Evolutionary conservation across 352 stramenopile species (phyloP), one percentile per base, ranked within the genome.

Genomic region (Phytophthora pseudosyringae): DNA sequence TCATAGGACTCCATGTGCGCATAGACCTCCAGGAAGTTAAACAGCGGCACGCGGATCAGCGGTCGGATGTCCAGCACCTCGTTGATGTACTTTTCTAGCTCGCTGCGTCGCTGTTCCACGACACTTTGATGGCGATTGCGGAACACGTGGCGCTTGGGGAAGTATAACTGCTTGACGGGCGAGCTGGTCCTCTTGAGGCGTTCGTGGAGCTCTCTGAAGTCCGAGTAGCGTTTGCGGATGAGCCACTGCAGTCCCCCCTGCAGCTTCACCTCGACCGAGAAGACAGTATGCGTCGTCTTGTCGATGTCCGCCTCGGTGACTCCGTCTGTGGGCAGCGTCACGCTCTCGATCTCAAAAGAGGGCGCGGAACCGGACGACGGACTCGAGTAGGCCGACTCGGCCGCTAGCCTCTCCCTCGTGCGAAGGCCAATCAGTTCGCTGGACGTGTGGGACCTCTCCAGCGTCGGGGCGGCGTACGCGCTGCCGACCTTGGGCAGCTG

Each of bases 71-170:
- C 83, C 26, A 96, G 61, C 45, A 93, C 83, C 46, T 94, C 85
- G 60, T 95, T 94, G 52, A 96, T 90, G 64, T 96, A 96, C 64
- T 93, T 91, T 53, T 95, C 88, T 43, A 96, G 58, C 57, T 95
- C 88, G 57, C 75, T 90, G 11, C 88, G 81, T 12, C 88, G 76
- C 70, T 95, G 86, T 38, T 96, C 85, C 49, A 96, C 89, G n/a
- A 94, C 88, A 40, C 80, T 89, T 59, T 91, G 79, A 54, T 93
- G 79, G 43, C 87, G 86, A 69, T 89, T 93, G 49, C 86, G 85
- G 53, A 96, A 96, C 39, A 94, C 79, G 45, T 95, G 86, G 15
- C 86, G 84, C 71, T 96, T 96, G 4, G 88, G 88, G 48, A 96
- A 96, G 32, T 86, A 81, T 10, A 95, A 72, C 35, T 89, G 84